Conservation (phyloP, 2,329 filamentous ascomycete genomes). For the Aureobasidium sp. region DNA sequence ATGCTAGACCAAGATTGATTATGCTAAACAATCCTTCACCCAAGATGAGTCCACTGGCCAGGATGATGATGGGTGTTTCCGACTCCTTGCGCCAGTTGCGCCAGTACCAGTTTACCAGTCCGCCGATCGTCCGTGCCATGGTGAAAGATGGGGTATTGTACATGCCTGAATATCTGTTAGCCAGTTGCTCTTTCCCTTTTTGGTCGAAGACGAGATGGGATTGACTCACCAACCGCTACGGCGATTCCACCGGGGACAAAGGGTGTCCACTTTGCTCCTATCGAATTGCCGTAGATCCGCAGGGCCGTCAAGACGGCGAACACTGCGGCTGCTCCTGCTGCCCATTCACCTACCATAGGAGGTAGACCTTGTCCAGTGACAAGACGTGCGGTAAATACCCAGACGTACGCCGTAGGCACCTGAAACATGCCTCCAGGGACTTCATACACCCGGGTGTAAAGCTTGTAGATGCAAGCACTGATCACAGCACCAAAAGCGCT, state of each 20-base stretch:
- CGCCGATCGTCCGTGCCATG: slow-evolving; percentile 76
- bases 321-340: slow-evolving; percentile 63
- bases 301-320: slow-evolving; percentile 66
- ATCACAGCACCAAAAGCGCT: slow-evolving; percentile 78
- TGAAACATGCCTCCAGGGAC: slow-evolving; percentile 88
- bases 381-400: slow-evolving; percentile 91
- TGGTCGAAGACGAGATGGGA: neutral
- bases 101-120: slow-evolving; percentile 74
- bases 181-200: neutral
- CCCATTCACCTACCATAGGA: slow-evolving; percentile 73
- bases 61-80: slow-evolving; percentile 77
- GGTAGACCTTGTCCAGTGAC: slow-evolving; percentile 89
- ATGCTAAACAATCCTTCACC: slow-evolving; percentile 91
- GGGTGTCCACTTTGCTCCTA: slow-evolving; percentile 55
- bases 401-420: slow-evolving; percentile 90
- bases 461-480: slow-evolving; percentile 76
- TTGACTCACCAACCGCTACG: slow-evolving; percentile 71
- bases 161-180: slow-evolving; percentile 55
- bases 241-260: slow-evolving; percentile 89
- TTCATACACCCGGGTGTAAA: slow-evolving; percentile 85
- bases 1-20: slow-evolving; percentile 77
- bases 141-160: slow-evolving; percentile 98
- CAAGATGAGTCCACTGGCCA: slow-evolving; percentile 83
- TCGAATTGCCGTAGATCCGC: slow-evolving; percentile 50
- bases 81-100: slow-evolving; percentile 43